phyloP scores from a whole-genome alignment of 108 stramenopile genomes.

The Nitzschia sp. region DNA sequence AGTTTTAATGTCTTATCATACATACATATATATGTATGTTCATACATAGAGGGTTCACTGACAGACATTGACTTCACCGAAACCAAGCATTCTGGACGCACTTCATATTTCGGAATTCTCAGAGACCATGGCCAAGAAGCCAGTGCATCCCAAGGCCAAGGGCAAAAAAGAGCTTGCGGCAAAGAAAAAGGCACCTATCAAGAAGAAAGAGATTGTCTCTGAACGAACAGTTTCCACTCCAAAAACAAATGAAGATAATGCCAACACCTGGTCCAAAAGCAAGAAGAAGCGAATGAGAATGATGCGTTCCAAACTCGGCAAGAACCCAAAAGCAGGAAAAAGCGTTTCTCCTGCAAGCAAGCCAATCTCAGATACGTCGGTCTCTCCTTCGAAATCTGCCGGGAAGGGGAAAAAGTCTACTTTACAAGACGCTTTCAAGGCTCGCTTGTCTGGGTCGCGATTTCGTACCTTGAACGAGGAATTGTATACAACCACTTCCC shows the following conservation, averaged over 20 bases:
- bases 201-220: neutral
- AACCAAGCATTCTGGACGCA: too few species aligned
- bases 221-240: neutral
- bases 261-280: slow-evolving; percentile 51
- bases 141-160: neutral
- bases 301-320: slow-evolving; percentile 36
- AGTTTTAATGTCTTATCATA: too few species aligned
- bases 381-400: neutral
- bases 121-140: neutral
- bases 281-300: slow-evolving; percentile 59
- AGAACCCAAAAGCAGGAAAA: neutral
- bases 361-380: neutral
- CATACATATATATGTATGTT: too few species aligned
- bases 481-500: slow-evolving; percentile 89
- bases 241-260: neutral
- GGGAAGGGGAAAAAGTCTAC: slow-evolving; percentile 37
- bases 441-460: slow-evolving; percentile 86
- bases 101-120: too few species aligned
- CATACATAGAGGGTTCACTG: too few species aligned
- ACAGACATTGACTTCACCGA: too few species aligned
- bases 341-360: neutral
- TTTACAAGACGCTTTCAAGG: slow-evolving; percentile 51
- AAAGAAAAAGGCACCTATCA: neutral
- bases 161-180: neutral
- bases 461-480: slow-evolving; percentile 98